A percentile compares a stretch with the other conserved stretches of the same genome.
phyloP scores from a whole-genome alignment of 306 rosid species.

The Clitoria ternatea region DNA sequence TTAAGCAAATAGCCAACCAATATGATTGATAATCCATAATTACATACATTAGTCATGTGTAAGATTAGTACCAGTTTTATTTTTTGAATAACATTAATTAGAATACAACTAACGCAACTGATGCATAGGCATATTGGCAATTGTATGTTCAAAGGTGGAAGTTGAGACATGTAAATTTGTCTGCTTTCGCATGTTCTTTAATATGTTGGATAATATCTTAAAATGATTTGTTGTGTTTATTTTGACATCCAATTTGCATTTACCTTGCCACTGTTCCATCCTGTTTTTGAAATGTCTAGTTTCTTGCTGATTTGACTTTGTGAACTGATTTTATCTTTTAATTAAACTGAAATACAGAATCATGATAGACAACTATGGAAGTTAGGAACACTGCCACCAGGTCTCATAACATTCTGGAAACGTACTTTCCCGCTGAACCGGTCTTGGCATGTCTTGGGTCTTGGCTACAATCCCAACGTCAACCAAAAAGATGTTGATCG shows the following conservation, averaged over 20 bases:
- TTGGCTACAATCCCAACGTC: constrained; percentile 73
- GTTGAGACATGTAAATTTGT: neutral
- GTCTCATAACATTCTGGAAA: constrained; percentile 94
- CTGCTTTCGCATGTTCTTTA: neutral
- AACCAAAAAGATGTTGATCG: constrained; percentile 61
- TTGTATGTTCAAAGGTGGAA: neutral
- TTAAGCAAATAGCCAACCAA: neutral
- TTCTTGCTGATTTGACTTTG: neutral
- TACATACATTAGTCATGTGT: neutral
- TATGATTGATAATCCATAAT: neutral
- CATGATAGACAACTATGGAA: constrained; percentile 92
- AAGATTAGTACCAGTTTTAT: neutral
- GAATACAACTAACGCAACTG: neutral
- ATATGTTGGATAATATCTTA: neutral
- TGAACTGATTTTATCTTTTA: constrained; percentile 19
- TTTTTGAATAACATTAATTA: neutral
- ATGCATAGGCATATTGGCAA: neutral
- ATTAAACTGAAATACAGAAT: constrained; percentile 44
- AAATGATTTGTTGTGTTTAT: no score
- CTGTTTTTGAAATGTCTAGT: neutral
- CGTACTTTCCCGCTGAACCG: constrained; percentile 69
- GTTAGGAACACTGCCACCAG: constrained; percentile 94
- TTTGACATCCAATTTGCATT: neutral
- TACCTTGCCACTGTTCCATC: neutral
- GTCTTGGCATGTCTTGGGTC: constrained; percentile 84